Conservation (phyloP, 2,329 filamentous ascomycete species). For the Neospermospora avenae region DNA sequence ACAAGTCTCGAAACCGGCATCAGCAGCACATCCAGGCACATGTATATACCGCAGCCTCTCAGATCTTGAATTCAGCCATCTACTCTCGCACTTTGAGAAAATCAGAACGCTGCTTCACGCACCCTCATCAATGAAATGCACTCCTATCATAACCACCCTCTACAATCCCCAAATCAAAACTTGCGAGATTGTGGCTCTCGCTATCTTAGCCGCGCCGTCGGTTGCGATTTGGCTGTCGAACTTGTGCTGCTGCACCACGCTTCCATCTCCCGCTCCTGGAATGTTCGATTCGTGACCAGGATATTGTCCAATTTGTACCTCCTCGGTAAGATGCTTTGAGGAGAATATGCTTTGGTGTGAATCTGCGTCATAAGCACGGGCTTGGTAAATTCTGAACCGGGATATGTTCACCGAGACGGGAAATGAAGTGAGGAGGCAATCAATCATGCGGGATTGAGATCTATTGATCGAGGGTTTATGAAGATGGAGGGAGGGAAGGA, state of each 20-base stretch:
- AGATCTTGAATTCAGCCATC: not conserved
- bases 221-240: not conserved
- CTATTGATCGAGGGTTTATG: not conserved
- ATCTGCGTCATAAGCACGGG: not conserved
- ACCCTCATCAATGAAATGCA: not conserved
- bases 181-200: not conserved
- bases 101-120: not conserved
- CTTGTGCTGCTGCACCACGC: not conserved
- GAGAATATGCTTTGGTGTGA: not conserved
- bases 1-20: not conserved
- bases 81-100: not conserved
- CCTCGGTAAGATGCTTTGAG: not conserved
- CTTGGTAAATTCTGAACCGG: not conserved
- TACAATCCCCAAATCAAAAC: not conserved
- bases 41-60: not conserved
- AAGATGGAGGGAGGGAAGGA: not conserved
- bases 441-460: not conserved
- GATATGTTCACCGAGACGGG: not conserved
- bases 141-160: not conserved
- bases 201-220: not conserved
- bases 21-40: not conserved
- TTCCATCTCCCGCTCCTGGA: not conserved
- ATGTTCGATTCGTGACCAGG: not conserved
- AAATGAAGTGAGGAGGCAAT: not conserved
- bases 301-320: not conserved